Conservation (phyloP, 352 stramenopile genomes). For the Phytophthora colocasiae region DNA sequence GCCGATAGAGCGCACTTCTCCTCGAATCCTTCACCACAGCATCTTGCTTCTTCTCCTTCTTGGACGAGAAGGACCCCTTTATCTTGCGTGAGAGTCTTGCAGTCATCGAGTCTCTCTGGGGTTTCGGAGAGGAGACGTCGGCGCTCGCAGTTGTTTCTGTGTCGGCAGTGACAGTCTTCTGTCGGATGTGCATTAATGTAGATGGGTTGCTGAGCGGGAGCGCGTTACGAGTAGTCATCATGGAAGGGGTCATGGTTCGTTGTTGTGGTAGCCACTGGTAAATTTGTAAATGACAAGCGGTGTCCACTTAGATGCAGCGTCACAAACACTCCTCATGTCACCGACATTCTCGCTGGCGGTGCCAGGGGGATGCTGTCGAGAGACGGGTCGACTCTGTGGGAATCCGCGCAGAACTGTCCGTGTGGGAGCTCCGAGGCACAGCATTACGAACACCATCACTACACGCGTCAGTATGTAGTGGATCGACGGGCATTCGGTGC, state of each 20-base stretch:
- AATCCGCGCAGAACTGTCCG: slow-evolving; percentile 5
- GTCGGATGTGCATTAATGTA: slow-evolving; percentile 24
- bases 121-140: not conserved
- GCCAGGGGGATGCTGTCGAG: not conserved
- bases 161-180: slow-evolving; percentile 13
- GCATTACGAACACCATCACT: too few species aligned
- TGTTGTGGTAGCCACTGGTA: not conserved
- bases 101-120: not conserved
- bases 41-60: not conserved
- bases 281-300: slow-evolving; percentile 15
- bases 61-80: not conserved
- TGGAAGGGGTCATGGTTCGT: slow-evolving; percentile 14
- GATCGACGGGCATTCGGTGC: too few species aligned
- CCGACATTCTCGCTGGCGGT: slow-evolving; percentile 6
- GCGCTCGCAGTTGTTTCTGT: not conserved
- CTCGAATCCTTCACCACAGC: not conserved
- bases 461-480: too few species aligned
- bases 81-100: not conserved
- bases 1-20: not conserved
- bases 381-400: not conserved
- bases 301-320: not conserved
- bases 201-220: slow-evolving; percentile 21
- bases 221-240: slow-evolving; percentile 28
- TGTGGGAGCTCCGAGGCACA: not conserved
- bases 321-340: slow-evolving; percentile 8